These are phyloP conservation scores for Excoecaria cochinchinensis DNA, from an alignment of 345 rosid genomes.

Conservation along the genomic window DNA sequence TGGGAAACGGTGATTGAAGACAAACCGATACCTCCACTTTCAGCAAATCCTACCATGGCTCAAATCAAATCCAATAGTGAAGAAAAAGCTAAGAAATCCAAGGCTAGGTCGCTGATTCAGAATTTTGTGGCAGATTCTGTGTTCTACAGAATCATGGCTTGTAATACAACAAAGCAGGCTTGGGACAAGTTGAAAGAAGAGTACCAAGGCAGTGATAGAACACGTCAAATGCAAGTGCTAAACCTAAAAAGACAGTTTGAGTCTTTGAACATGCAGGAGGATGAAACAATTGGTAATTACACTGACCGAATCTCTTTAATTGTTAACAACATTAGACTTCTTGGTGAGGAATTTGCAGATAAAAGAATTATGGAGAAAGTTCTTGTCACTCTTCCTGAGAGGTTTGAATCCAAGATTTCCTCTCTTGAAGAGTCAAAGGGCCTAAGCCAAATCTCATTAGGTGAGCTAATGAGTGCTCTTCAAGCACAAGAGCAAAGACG, in stretches of 20 bases:
- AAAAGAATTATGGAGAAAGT: too few relatives aligned
- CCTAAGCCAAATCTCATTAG: neutral
- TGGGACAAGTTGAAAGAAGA: neutral
- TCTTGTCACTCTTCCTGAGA: too few relatives aligned
- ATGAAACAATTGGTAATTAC: neutral
- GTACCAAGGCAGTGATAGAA: neutral
- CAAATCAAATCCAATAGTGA: neutral
- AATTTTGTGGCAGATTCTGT: neutral
- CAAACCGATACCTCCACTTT: neutral
- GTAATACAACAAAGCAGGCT: neutral
- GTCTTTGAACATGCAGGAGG: neutral
- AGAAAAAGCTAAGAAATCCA: neutral
- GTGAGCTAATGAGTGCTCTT: neutral
- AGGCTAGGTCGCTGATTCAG: neutral
- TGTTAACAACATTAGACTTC: neutral
- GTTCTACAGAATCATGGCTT: neutral
- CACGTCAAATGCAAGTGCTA: neutral
- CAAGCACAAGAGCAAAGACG: neutral
- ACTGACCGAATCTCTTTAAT: neutral
- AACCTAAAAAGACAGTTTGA: neutral
- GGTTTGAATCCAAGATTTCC: neutral
- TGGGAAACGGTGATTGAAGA: neutral
- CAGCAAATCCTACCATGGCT: neutral
- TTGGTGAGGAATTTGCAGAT: neutral
- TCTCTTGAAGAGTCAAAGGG: neutral